Evolutionary conservation across 2,329 filamentous ascomycete genomes (phyloP).

Genomic region (Fusarium marasasianum): DNA sequence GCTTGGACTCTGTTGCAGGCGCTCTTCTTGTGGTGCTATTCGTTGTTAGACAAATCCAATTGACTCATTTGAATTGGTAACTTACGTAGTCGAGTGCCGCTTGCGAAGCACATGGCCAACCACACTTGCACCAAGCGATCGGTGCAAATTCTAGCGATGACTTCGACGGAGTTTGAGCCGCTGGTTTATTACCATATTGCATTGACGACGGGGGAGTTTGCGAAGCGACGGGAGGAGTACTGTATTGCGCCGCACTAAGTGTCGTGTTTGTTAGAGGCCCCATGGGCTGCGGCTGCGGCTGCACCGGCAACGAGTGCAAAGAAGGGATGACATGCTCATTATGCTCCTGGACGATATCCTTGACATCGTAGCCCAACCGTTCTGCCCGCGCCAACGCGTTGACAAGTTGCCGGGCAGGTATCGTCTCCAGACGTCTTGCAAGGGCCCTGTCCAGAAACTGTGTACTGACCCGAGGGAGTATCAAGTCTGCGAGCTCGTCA

Average conservation of each 20-base stretch:
- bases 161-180: not conserved
- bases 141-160: not conserved
- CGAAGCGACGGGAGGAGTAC: conserved; percentile 3
- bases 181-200: not conserved
- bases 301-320: conserved; percentile 22
- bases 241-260: not conserved
- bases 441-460: conserved; percentile 63
- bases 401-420: conserved; percentile 63
- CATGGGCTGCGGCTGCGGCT: conserved; percentile 1
- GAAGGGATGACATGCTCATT: conserved; percentile 53
- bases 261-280: not conserved
- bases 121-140: conserved; percentile 46
- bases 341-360: conserved; percentile 57
- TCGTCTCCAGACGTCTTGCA: conserved; percentile 61
- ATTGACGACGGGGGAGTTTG: not conserved
- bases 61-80: not conserved
- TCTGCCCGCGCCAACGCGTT: conserved; percentile 66
- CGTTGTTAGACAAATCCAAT: conserved; percentile 20
- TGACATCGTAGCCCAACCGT: conserved; percentile 64
- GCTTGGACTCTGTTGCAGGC: conserved; percentile 37
- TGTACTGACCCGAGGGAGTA: conserved; percentile 59
- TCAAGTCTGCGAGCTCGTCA: conserved; percentile 55
- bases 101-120: conserved; percentile 48
- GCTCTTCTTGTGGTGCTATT: conserved; percentile 43
- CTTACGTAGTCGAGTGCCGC: conserved; percentile 48